phyloP scores from a whole-genome alignment of 1,284 basidiomycete genomes.

The Rhodotorula sp. region DNA sequence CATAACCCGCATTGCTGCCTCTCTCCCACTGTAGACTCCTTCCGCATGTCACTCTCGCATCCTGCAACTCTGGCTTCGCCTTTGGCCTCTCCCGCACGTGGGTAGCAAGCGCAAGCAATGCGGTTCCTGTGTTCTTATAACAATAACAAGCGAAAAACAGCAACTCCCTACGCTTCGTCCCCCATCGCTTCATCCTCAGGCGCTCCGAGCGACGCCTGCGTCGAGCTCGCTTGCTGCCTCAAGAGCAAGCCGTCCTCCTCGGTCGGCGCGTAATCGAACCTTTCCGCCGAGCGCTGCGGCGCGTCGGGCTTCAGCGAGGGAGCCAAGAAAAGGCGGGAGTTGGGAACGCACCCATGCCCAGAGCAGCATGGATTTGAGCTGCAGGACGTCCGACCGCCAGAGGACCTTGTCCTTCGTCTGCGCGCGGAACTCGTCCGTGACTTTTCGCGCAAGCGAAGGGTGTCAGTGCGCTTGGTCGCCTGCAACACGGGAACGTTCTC shows the following conservation, averaged over 20 bases:
- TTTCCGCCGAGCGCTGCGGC: slow-evolving; percentile 12
- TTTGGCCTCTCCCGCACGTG: too few species aligned
- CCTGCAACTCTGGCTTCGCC: background rate
- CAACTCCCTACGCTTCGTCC: too few species aligned
- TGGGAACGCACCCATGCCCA: slow-evolving; percentile 39
- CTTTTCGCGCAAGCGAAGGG: slow-evolving; percentile 57
- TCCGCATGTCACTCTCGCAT: background rate
- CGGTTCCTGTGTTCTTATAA: too few species aligned
- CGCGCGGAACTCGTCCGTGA: slow-evolving; percentile 83
- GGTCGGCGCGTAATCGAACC: slow-evolving; percentile 2
- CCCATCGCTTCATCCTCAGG: too few species aligned
- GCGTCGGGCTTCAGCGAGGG: background rate
- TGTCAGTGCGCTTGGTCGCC: too few species aligned
- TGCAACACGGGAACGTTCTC: too few species aligned
- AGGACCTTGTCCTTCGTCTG: slow-evolving; percentile 74
- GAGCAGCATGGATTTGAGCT: slow-evolving; percentile 62
- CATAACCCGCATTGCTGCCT: background rate
- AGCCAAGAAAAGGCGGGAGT: too few species aligned
- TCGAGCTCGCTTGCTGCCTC: too few species aligned
- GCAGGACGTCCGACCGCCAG: slow-evolving; percentile 94
- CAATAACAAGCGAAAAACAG: too few species aligned
- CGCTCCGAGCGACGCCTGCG: too few species aligned
- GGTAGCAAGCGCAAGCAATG: too few species aligned
- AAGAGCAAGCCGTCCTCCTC: too few species aligned
- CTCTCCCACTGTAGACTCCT: background rate